Conservation (phyloP, 345 rosid species). For the Triadica sebifera region DNA sequence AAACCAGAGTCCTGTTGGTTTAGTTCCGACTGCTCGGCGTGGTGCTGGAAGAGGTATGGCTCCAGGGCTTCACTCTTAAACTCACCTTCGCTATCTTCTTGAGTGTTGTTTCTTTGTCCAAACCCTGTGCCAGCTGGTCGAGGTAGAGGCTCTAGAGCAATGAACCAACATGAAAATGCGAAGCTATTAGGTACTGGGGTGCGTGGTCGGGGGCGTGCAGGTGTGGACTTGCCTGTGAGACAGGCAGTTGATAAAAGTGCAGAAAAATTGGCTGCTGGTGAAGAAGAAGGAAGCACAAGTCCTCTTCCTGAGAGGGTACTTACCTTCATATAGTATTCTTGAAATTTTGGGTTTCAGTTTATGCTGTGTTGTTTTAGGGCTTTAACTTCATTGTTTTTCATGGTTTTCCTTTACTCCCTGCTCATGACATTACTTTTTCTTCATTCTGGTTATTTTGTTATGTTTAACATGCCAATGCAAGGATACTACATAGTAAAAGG, state of each 20-base stretch:
- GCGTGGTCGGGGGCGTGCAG: slow-evolving; percentile 29
- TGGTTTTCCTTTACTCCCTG: not conserved
- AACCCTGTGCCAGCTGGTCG: slow-evolving; percentile 34
- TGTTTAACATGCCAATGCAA: not conserved
- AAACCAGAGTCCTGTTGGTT: slow-evolving; percentile 35
- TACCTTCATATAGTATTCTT: not conserved
- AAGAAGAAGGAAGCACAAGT: slow-evolving; percentile 42
- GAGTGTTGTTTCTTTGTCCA: slow-evolving; percentile 16
- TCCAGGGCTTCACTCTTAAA: slow-evolving; percentile 11
- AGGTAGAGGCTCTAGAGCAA: slow-evolving; percentile 42
- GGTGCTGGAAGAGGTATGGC: slow-evolving; percentile 39
- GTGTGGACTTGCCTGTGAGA: slow-evolving; percentile 36
- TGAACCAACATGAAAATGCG: slow-evolving; percentile 38
- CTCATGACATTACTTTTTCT: not conserved
- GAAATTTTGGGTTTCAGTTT: not conserved
- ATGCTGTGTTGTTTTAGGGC: not conserved
- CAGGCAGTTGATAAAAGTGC: slow-evolving; percentile 40
- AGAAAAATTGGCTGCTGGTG: slow-evolving; percentile 33
- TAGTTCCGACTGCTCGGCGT: slow-evolving; percentile 34
- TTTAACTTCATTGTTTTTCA: not conserved
- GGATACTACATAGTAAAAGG: not conserved
- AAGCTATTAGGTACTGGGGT: slow-evolving; percentile 30
- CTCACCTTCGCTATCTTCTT: slow-evolving; percentile 6
- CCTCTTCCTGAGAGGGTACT: slow-evolving; percentile 47
- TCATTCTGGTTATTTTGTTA: not conserved